phyloP scores from a whole-genome alignment of 2,329 filamentous ascomycete genomes.

The Lasiodiplodia hormozganensis region DNA sequence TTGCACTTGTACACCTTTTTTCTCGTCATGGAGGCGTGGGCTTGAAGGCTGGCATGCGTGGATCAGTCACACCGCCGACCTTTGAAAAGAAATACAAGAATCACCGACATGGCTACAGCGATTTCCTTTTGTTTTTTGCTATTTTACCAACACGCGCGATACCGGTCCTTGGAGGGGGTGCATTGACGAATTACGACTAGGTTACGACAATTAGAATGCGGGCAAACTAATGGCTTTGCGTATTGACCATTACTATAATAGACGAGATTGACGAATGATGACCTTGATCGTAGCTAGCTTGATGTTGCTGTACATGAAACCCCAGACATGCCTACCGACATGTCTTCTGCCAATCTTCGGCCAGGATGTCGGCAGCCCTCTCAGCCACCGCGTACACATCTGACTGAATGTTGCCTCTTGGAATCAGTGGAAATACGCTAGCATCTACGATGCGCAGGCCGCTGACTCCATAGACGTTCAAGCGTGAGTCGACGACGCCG shows the following conservation, averaged over 20 bases:
- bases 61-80: slow-evolving; percentile 1
- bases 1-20: not conserved
- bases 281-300: not conserved
- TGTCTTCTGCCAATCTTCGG: not conserved
- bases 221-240: not conserved
- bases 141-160: slow-evolving; percentile 6
- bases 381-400: slow-evolving; percentile 45
- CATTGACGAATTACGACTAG: slow-evolving; percentile 16
- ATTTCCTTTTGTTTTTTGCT: not conserved
- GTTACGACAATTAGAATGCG: slow-evolving; percentile 11
- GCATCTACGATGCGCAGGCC: slow-evolving; percentile 42
- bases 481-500: slow-evolving; percentile 38
- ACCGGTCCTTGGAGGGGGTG: not conserved
- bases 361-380: slow-evolving; percentile 42
- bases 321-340: not conserved
- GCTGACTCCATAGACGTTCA: slow-evolving; percentile 41
- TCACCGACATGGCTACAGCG: not conserved
- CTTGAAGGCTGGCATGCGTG: slow-evolving; percentile 13
- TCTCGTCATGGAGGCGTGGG: slow-evolving; percentile 3
- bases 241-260: slow-evolving; percentile 17
- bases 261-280: slow-evolving; percentile 8
- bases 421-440: slow-evolving; percentile 42
- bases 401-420: slow-evolving; percentile 41
- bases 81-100: not conserved
- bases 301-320: too few relatives aligned